A percentile compares a stretch with the other conserved stretches of the same genome.
Evolutionary conservation across 805 yeast species (phyloP).

Genomic region (Komagataella ulmi): DNA sequence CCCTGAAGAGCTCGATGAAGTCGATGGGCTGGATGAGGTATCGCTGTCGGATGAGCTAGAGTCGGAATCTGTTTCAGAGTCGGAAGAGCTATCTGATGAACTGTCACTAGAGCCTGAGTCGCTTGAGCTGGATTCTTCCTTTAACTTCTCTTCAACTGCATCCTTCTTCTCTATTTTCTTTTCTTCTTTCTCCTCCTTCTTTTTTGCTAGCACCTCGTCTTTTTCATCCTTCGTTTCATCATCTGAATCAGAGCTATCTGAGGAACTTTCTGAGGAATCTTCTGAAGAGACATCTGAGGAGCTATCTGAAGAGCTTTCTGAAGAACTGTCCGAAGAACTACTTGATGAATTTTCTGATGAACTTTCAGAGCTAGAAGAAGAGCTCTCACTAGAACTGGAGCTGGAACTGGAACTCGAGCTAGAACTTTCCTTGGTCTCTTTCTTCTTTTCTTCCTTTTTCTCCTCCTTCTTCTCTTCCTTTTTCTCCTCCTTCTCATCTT

Average conservation of each 20-base stretch:
- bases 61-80: background rate
- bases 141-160: conserved; percentile 14
- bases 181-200: conserved; percentile 18
- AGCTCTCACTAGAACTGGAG: background rate
- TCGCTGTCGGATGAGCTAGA: background rate
- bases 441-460: background rate
- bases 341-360: background rate
- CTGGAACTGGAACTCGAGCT: background rate
- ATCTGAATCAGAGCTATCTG: conserved; percentile 15
- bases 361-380: background rate
- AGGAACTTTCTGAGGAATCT: background rate
- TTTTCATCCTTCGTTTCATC: conserved; percentile 27
- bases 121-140: background rate
- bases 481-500: background rate
- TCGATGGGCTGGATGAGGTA: background rate
- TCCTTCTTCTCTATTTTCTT: conserved; percentile 37
- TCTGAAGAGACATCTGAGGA: background rate
- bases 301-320: background rate
- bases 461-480: background rate
- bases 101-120: background rate
- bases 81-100: background rate
- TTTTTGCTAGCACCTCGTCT: conserved; percentile 7
- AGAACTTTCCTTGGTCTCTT: background rate
- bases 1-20: conserved; percentile 3
- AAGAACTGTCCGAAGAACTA: background rate